These are phyloP conservation scores for Ulota crispa DNA, from an alignment of 225 moss, liverwort and hornwort genomes.

Conservation along the genomic window DNA sequence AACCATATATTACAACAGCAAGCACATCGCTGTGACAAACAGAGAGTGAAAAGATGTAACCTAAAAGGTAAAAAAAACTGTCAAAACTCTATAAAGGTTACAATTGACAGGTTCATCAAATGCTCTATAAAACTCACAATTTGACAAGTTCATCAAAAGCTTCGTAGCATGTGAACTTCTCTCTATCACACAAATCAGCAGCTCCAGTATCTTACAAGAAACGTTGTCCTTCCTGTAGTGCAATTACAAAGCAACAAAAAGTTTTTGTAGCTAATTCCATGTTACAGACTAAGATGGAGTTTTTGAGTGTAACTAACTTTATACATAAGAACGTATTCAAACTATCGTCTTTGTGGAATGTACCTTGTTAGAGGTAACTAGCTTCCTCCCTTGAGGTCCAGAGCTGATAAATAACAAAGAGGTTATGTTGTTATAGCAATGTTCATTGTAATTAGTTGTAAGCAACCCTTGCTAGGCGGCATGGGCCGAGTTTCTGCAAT, in stretches of 20 bases:
- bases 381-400: no score
- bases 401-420: background rate
- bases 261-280: background rate
- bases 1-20: background rate
- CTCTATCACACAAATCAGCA: background rate
- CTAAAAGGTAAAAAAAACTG: background rate
- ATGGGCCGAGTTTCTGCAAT: conserved; percentile 4
- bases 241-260: no score
- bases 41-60: background rate
- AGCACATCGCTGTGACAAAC: background rate
- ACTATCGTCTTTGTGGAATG: no score
- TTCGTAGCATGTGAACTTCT: background rate
- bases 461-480: conserved; percentile 13
- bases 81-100: background rate
- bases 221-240: no score
- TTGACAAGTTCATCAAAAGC: background rate
- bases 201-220: background rate
- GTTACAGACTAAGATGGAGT: background rate
- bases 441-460: background rate
- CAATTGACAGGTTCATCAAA: no score
- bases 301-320: background rate
- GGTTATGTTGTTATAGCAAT: background rate
- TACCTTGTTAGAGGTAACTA: no score
- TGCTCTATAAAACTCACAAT: no score
- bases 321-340: background rate